Base-by-base conservation (phyloP, 2,329 filamentous ascomycete species). In the Fusarium temperatum region DNA sequence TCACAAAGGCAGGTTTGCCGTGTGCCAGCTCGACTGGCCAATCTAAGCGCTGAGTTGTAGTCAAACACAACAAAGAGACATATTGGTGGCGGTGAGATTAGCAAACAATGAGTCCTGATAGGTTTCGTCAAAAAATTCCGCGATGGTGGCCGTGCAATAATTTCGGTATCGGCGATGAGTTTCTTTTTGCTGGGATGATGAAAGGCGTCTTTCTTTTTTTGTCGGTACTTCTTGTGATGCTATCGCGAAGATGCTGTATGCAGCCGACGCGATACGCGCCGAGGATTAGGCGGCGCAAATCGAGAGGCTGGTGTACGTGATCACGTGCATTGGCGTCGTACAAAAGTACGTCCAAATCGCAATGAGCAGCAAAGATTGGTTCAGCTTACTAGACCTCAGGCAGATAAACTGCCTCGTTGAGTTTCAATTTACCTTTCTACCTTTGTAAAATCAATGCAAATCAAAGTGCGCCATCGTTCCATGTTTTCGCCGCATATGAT, bases 281-380 rank as follows among this genome's bases (percentile, higher is more conserved):
- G 80, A 81, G 57, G 80, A 79, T 82, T 82, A 82, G 75, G 79
- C 80, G 80, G 79, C 79, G 78, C 79, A 77, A 71, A 78, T 70
- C 57, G 55, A 68, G 72, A 77, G 74, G 74, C 50, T 78, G 74
- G 73, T 10, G 36, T 50, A 50, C 68, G 74, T 68, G 67, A 70
- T 80, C 78, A 80, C 78, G 78, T 80, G 78, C 56, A 38, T 58
- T 36, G 66, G 65, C 66, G 72, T 62, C 22, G 10, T 35, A 24
- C 54, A 50, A 35, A 35, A 54, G 24, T 30, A 45, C 39, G 14
- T 20, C 53, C 6, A 55, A 24, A 30, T 30, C 14, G 30, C 38
- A 42, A 11, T 41, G 14, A 55, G 8, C 54, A 32, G 7, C 22
- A 35, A 35, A 35, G 8, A 35, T 35, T 35, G 32, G 32, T 17